Evolutionary conservation across 2,329 filamentous ascomycete genomes (phyloP).

Genomic region (Magnaporthiopsis poae): DNA sequence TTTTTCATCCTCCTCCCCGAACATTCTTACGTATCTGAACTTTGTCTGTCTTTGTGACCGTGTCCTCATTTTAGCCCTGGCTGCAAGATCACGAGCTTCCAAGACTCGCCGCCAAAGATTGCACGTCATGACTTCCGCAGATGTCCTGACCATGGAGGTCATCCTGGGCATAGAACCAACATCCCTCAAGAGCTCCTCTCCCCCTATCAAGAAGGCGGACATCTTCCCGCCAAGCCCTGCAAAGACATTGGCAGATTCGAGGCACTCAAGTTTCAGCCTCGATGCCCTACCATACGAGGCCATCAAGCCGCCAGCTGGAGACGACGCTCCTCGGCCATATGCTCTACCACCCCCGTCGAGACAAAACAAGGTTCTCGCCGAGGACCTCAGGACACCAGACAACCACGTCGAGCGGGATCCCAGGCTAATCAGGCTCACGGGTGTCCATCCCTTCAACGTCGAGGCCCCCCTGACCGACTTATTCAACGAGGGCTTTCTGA

Average conservation of each 20-base stretch:
- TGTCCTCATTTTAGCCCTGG: too few species aligned
- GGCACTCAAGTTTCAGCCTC: conserved; percentile 19
- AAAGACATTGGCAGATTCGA: conserved; percentile 6
- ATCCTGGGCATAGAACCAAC: conserved; percentile 1
- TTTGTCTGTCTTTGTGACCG: too few species aligned
- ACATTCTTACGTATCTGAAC: too few species aligned
- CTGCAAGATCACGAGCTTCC: too few species aligned
- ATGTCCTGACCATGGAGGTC: conserved; percentile 7
- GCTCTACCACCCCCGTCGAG: conserved; percentile 59
- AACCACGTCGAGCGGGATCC: conserved; percentile 69
- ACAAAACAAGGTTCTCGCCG: conserved; percentile 54
- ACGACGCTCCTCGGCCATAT: conserved; percentile 27
- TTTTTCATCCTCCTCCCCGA: too few species aligned
- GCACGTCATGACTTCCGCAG: not conserved
- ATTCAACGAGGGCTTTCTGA: conserved; percentile 74
- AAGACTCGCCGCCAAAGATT: too few species aligned
- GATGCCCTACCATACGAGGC: conserved; percentile 11
- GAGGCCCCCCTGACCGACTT: conserved; percentile 72
- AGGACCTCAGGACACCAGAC: conserved; percentile 78
- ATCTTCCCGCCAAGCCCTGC: conserved; percentile 11
- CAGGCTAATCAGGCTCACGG: conserved; percentile 75
- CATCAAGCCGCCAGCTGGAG: not conserved
- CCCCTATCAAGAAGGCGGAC: not conserved
- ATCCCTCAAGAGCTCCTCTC: not conserved
- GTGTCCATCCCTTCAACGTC: conserved; percentile 82